Evolutionary conservation across 257 asterid genomes (phyloP).

Genomic region (Plectranthus barbatus): DNA sequence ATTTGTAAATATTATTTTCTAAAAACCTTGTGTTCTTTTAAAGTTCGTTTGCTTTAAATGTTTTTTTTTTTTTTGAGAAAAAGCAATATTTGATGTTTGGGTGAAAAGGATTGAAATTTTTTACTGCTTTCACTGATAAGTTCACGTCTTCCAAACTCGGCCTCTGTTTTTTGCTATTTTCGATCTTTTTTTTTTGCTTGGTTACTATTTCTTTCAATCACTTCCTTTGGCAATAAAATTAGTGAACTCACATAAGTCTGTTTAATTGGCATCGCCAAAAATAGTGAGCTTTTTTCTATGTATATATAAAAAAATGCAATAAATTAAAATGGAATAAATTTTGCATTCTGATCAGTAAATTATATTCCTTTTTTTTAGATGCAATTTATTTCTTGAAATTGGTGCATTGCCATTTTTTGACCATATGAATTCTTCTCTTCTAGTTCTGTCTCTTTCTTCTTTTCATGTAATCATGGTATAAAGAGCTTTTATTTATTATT

Average conservation of each 20-base stretch:
- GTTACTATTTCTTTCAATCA: not conserved
- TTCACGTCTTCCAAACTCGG: slow-evolving; percentile 19
- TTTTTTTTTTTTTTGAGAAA: not conserved
- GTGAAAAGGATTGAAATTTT: slow-evolving; percentile 40
- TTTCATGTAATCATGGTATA: not conserved
- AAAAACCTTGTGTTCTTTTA: too few relatives aligned
- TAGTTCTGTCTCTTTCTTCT: not conserved
- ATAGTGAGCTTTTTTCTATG: too few relatives aligned
- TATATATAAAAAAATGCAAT: too few relatives aligned
- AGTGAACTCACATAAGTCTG: slow-evolving; percentile 5
- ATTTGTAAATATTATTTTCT: too few relatives aligned
- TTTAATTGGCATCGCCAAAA: not conserved
- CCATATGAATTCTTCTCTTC: slow-evolving; percentile 14
- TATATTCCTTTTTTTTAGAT: too few relatives aligned
- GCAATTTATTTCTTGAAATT: not conserved
- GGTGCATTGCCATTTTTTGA: slow-evolving; percentile 14
- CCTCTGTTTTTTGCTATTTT: slow-evolving; percentile 2
- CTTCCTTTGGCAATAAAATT: slow-evolving; percentile 10
- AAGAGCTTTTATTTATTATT: too few relatives aligned
- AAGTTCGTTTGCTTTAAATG: not conserved
- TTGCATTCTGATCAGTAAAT: too few relatives aligned
- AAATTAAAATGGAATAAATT: too few relatives aligned
- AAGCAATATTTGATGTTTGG: slow-evolving; percentile 1
- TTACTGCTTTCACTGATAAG: slow-evolving; percentile 21
- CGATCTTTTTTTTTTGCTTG: not conserved